phyloP scores from a whole-genome alignment of 345 rosid species.

The Alliaria petiolata region DNA sequence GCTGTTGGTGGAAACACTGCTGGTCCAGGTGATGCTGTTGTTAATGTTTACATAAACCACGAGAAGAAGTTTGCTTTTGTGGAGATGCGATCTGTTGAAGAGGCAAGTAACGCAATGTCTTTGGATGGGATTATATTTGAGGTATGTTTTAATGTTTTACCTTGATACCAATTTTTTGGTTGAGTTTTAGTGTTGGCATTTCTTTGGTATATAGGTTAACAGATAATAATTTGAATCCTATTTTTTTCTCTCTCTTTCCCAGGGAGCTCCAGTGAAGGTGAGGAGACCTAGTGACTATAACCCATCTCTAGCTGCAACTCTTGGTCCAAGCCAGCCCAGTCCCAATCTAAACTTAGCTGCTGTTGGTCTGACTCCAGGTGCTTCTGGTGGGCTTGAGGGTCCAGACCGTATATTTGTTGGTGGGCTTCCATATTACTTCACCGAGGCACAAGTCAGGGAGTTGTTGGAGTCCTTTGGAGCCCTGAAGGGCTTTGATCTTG shows the following conservation, averaged over 20 bases:
- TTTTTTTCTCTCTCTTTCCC: not conserved
- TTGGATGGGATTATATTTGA: constrained; percentile 90
- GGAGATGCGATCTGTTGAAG: constrained; percentile 97
- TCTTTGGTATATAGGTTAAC: not conserved
- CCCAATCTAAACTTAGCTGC: constrained; percentile 84
- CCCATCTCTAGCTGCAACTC: constrained; percentile 85
- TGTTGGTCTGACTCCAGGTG: constrained; percentile 89
- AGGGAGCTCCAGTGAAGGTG: constrained; percentile 98
- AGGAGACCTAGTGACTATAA: constrained; percentile 95
- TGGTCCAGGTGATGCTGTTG: constrained; percentile 98
- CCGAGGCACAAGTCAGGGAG: constrained; percentile 88
- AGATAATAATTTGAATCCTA: not conserved
- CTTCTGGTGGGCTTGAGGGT: constrained; percentile 92
- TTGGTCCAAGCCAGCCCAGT: constrained; percentile 95
- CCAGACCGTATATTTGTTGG: constrained; percentile 95
- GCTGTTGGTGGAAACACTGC: constrained; percentile 96
- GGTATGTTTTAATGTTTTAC: constrained; percentile 36
- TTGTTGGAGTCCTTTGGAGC: constrained; percentile 88
- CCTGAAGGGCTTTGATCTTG: constrained; percentile 85
- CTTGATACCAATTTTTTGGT: not conserved
- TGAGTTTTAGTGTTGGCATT: not conserved
- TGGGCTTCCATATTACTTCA: constrained; percentile 91
- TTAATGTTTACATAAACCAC: constrained; percentile 87
- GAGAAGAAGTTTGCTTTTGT: constrained; percentile 98
- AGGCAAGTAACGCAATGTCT: constrained; percentile 98